These are phyloP conservation scores for Psilocybe azurescens DNA, from an alignment of 768 basidiomycete species.

Conservation along the genomic window DNA sequence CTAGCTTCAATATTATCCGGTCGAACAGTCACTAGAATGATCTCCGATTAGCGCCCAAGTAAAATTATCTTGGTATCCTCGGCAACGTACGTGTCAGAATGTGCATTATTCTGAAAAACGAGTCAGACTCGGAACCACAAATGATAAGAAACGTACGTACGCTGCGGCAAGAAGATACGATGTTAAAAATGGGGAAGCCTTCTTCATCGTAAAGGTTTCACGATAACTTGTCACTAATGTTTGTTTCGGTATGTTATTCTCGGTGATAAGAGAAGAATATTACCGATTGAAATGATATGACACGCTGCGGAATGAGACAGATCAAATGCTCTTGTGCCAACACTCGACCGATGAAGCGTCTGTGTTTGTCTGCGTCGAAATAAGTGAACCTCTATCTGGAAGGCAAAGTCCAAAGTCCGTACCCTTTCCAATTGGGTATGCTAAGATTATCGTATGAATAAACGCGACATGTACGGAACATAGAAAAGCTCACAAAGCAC, in stretches of 20 bases:
- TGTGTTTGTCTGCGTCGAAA: slow-evolving; percentile 41
- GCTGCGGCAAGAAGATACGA: slow-evolving; percentile 75
- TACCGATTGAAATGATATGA: slow-evolving; percentile 71
- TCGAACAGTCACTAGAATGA: slow-evolving; percentile 64
- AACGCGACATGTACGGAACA: neutral
- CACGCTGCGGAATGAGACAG: slow-evolving; percentile 76
- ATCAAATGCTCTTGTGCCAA: slow-evolving; percentile 73
- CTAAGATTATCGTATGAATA: slow-evolving; percentile 36
- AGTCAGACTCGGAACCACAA: slow-evolving; percentile 20
- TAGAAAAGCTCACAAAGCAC: slow-evolving; percentile 70
- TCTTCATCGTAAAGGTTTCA: slow-evolving; percentile 64
- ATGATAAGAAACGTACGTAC: slow-evolving; percentile 45
- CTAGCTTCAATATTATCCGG: slow-evolving; percentile 74
- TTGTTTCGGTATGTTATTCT: slow-evolving; percentile 1
- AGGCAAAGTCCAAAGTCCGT: slow-evolving; percentile 20
- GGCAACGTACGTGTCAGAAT: slow-evolving; percentile 64
- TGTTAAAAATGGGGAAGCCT: slow-evolving; percentile 67
- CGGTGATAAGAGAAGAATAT: slow-evolving; percentile 1
- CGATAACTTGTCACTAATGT: slow-evolving; percentile 61
- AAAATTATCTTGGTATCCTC: neutral
- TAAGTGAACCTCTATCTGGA: slow-evolving; percentile 13
- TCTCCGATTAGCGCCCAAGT: slow-evolving; percentile 15
- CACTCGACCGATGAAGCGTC: slow-evolving; percentile 49
- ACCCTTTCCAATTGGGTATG: slow-evolving; percentile 79
- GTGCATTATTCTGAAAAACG: slow-evolving; percentile 73